Conservation (phyloP, 306 rosid genomes). For the Vigna unguiculata region DNA sequence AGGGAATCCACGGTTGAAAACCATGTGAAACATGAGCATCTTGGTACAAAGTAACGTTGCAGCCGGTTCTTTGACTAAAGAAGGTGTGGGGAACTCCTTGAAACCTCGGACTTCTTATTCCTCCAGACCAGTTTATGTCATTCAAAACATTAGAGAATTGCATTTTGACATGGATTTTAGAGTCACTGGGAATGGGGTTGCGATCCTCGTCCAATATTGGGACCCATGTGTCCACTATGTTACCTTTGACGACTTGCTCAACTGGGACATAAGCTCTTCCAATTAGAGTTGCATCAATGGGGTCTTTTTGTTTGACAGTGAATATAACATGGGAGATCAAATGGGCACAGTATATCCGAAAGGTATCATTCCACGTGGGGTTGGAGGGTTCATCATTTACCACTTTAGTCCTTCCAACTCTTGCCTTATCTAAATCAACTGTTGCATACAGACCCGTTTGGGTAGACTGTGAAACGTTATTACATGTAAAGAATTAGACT, state of each 20-base stretch:
- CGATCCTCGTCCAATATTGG: slow-evolving; percentile 59
- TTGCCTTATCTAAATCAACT: slow-evolving; percentile 74
- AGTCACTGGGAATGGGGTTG: slow-evolving; percentile 50
- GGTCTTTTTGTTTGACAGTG: slow-evolving; percentile 68
- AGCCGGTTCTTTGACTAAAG: slow-evolving; percentile 61
- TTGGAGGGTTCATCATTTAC: slow-evolving; percentile 40
- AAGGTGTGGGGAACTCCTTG: slow-evolving; percentile 69
- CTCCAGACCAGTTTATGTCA: slow-evolving; percentile 66
- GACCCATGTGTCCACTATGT: slow-evolving; percentile 49
- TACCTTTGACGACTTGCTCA: slow-evolving; percentile 50
- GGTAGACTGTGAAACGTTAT: slow-evolving; percentile 46
- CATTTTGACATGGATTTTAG: slow-evolving; percentile 63
- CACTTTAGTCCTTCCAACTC: slow-evolving; percentile 65
- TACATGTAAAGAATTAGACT: slow-evolving; percentile 5
- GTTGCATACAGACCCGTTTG: slow-evolving; percentile 73
- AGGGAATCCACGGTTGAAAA: slow-evolving; percentile 22
- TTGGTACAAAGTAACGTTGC: slow-evolving; percentile 80
- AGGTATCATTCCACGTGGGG: slow-evolving; percentile 66
- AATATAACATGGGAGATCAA: slow-evolving; percentile 62
- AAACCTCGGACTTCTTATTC: slow-evolving; percentile 55
- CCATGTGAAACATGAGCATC: slow-evolving; percentile 68
- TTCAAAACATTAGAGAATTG: slow-evolving; percentile 50
- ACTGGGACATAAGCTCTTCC: slow-evolving; percentile 84
- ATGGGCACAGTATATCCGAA: slow-evolving; percentile 79
- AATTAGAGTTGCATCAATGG: slow-evolving; percentile 73